Percentiles rank a stretch among this genome's conserved stretches.
These are phyloP conservation scores for Amphichorda felina DNA, from an alignment of 2,329 filamentous ascomycete genomes.

Conservation along the genomic window DNA sequence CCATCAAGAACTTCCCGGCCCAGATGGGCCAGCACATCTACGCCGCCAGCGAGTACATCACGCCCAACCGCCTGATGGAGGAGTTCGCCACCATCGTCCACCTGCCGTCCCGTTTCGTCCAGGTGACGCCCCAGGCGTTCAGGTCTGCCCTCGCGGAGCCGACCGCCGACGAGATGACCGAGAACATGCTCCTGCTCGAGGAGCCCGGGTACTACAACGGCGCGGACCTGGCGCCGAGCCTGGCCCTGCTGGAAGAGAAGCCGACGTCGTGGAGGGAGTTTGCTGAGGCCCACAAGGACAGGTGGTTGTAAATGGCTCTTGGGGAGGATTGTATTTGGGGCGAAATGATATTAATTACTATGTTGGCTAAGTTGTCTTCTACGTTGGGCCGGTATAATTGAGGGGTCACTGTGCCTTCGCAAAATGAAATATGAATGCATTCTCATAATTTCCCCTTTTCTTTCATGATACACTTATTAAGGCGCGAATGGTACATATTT, in stretches of 20 bases:
- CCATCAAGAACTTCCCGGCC: constrained; percentile 15
- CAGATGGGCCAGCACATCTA: constrained; percentile 19
- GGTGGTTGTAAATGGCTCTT: constrained; percentile 8
- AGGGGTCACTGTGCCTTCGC: too few relatives aligned
- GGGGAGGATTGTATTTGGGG: not conserved
- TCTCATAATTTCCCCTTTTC: too few relatives aligned
- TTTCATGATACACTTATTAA: too few relatives aligned
- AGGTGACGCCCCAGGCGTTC: constrained; percentile 20
- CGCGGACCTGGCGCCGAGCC: constrained; percentile 17
- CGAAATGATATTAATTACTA: too few relatives aligned
- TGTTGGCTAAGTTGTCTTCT: too few relatives aligned
- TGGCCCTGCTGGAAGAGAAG: constrained; percentile 20
- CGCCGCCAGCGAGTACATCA: constrained; percentile 23
- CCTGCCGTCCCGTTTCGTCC: constrained; percentile 15
- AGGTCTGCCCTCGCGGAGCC: constrained; percentile 17
- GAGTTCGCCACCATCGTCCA: constrained; percentile 22
- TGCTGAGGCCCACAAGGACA: constrained; percentile 16
- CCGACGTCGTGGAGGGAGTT: constrained; percentile 25
- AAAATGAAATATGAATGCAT: too few relatives aligned
- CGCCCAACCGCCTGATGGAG: constrained; percentile 16
- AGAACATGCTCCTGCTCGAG: constrained; percentile 29
- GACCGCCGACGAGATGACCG: constrained; percentile 22
- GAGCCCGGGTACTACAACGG: constrained; percentile 28
- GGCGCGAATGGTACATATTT: too few relatives aligned
- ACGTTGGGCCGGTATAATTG: too few relatives aligned